phyloP scores from a whole-genome alignment of 768 basidiomycete species.

The Suillus plorans region DNA sequence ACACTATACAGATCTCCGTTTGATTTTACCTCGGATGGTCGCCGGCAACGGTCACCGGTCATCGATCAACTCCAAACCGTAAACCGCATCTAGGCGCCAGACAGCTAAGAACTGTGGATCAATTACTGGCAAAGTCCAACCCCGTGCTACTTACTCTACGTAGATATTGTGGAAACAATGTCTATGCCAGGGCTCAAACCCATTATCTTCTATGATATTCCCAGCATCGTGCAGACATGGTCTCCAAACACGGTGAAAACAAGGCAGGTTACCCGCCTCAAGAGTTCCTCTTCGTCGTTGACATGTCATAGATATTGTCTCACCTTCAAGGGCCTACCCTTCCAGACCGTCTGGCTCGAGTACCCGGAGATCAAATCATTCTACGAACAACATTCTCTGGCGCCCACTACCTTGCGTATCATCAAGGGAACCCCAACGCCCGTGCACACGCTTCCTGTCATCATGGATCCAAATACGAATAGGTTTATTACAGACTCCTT shows the following conservation, averaged over 20 bases:
- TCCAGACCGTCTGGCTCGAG: slow-evolving; percentile 52
- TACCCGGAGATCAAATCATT: slow-evolving; percentile 45
- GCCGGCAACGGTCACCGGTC: no score
- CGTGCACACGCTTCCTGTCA: slow-evolving; percentile 46
- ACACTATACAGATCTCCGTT: no score
- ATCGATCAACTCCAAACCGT: no score
- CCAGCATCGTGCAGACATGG: slow-evolving; percentile 32
- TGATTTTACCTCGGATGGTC: no score
- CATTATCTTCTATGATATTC: slow-evolving; percentile 38
- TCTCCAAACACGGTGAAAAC: slow-evolving; percentile 39
- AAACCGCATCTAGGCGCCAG: neutral
- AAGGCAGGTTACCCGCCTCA: slow-evolving; percentile 22
- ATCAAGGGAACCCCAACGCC: slow-evolving; percentile 26
- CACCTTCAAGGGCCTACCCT: slow-evolving; percentile 32
- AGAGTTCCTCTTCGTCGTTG: neutral
- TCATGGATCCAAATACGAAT: slow-evolving; percentile 46
- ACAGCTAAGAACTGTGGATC: neutral
- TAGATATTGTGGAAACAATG: slow-evolving; percentile 8
- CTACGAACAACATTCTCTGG: slow-evolving; percentile 31
- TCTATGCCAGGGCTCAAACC: slow-evolving; percentile 13
- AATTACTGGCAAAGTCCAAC: neutral
- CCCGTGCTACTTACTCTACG: neutral
- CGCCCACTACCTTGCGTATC: slow-evolving; percentile 2
- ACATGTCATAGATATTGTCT: neutral
- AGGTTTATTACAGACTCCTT: slow-evolving; percentile 41